These are phyloP conservation scores for Fusarium sp. DNA, from an alignment of 2,329 filamentous ascomycete species.

Conservation along the genomic window DNA sequence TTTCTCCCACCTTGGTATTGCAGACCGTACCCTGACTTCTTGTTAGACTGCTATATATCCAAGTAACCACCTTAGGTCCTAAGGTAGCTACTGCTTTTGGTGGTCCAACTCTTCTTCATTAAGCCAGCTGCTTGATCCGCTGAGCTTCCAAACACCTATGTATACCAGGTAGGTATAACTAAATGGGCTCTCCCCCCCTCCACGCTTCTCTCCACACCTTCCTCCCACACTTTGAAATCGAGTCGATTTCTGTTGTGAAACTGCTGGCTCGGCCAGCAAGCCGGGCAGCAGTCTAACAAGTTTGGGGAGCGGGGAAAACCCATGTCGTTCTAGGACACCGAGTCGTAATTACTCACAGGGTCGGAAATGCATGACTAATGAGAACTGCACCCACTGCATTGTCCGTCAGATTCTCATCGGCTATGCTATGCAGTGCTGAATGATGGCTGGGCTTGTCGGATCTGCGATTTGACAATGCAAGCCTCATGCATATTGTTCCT, in stretches of 20 bases:
- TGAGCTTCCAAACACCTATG: constrained; percentile 23
- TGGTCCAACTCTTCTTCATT: neutral
- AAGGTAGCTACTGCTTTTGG: no score
- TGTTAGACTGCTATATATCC: no score
- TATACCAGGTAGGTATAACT: neutral
- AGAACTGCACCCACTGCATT: constrained; percentile 6
- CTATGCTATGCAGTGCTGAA: neutral
- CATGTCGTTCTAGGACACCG: constrained; percentile 5
- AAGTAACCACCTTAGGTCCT: no score
- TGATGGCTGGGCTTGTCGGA: neutral
- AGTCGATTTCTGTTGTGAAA: neutral
- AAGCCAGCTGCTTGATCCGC: constrained; percentile 2
- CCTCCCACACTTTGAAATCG: constrained; percentile 11
- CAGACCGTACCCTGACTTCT: neutral
- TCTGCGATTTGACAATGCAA: constrained; percentile 21
- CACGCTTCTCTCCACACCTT: constrained; percentile 27
- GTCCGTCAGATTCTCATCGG: neutral
- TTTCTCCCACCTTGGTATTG: neutral
- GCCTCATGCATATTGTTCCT: constrained; percentile 27
- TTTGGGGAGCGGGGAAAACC: constrained; percentile 11
- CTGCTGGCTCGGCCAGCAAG: constrained; percentile 13
- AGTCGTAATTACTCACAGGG: constrained; percentile 32
- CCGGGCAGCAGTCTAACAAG: no score
- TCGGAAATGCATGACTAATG: constrained; percentile 38
- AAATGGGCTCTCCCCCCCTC: constrained; percentile 11